Base-by-base conservation (phyloP, 345 rosid genomes). In the Syzygium oleosum region DNA sequence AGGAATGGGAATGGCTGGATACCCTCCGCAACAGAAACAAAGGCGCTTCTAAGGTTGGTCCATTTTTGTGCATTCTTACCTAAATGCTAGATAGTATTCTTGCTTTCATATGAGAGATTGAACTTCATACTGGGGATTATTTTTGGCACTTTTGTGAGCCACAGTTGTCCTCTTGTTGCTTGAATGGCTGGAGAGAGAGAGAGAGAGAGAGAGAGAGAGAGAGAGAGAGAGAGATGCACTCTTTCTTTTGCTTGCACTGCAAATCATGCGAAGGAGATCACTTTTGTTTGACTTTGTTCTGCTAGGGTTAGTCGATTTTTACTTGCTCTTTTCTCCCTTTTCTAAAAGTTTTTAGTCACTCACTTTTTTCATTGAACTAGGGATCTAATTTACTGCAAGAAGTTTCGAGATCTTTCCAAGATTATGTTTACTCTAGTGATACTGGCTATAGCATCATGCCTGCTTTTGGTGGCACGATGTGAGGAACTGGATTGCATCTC, bases 1-100 rank as follows among this genome's bases (percentile, higher is more conserved):
- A 4, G 97, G 96, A 88, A 92, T 93, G 94, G 97, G 97, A 87
- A 88, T 93, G 94, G 90, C 96, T 19, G 98, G 98, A 87, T 96
- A 96, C 86, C 96, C 97, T 90, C 95, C 99, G 9, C 99, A 94
- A 85, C 97, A 94, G 92, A 97, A 95, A 91, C 92, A 93, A 87
- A 94, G 99, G 89, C 97, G 99, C 52, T 89, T 93, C 88, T 96
- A 87, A 92, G 88, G 86, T 88, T 49, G 41, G 55, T 22, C 84
- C 65, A 85, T 51, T 51, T 86, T 51, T 53, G 12, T 84, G 27
- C 22, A 29, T 84, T 55, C 86, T 52, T 84, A n/a, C 80, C 80
- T 38, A 19, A 56, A 9, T 73, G 80, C 49, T 73, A 73, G 80
- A 73, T 34, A 73, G 80, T 73, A 73, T 38, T 73, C 80, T 73